Conservation (phyloP, 805 yeast species). For the Candida maris region DNA sequence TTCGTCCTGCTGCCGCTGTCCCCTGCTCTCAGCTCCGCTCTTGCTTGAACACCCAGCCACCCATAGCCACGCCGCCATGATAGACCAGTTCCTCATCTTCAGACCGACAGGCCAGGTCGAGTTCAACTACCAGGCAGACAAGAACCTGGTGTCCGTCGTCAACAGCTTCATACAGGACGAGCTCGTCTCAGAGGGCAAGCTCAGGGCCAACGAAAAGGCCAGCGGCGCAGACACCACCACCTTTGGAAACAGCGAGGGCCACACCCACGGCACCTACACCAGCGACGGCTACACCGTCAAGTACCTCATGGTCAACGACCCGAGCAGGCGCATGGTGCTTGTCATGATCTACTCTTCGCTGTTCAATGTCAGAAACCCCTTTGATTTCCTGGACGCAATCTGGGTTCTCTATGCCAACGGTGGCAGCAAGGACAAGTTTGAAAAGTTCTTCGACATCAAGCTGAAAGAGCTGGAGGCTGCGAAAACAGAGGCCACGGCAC, state of each 20-base stretch:
- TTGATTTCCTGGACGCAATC: constrained; percentile 26
- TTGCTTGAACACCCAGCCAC: too few species aligned
- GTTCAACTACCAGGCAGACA: constrained; percentile 41
- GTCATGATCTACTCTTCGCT: constrained; percentile 41
- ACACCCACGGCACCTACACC: constrained; percentile 27
- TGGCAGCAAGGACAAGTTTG: constrained; percentile 30
- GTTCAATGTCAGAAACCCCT: constrained; percentile 27
- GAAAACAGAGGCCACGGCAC: constrained; percentile 9
- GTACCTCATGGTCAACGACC: constrained; percentile 37
- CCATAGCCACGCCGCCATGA: too few species aligned
- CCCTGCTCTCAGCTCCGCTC: too few species aligned
- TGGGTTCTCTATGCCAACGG: constrained; percentile 23
- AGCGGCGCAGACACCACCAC: constrained; percentile 20
- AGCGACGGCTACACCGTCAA: constrained; percentile 44
- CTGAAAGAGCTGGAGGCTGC: constrained; percentile 27
- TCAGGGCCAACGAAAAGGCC: constrained; percentile 19
- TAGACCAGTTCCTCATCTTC: constrained; percentile 49
- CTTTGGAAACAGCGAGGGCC: constrained; percentile 20
- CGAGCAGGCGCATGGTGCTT: constrained; percentile 33
- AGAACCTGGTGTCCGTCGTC: constrained; percentile 37
- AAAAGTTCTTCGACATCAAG: constrained; percentile 38
- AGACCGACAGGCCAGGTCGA: constrained; percentile 51
- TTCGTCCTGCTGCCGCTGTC: too few species aligned
- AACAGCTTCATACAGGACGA: constrained; percentile 48
- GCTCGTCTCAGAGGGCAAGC: constrained; percentile 39